Evolutionary conservation across 2,329 filamentous ascomycete species (phyloP).

Genomic region (Cordyceps tenuipes): DNA sequence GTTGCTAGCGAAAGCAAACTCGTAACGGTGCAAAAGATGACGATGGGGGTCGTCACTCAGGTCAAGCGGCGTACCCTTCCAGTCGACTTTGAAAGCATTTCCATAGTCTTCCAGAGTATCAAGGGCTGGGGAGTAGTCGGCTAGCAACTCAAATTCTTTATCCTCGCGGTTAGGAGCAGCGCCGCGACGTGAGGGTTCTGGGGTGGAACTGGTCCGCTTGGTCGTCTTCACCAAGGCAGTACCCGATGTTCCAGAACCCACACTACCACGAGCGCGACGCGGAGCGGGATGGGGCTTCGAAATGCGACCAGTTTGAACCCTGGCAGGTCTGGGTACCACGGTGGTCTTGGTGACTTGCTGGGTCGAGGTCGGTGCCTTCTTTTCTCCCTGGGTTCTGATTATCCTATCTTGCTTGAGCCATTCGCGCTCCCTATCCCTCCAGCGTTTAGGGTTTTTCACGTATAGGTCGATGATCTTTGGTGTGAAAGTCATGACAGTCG

Average conservation of each 20-base stretch:
- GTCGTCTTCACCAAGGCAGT: constrained; percentile 22
- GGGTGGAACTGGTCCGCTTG: constrained; percentile 35
- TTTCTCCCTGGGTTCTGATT: constrained; percentile 19
- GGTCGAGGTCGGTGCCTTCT: constrained; percentile 15
- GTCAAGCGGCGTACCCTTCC: constrained; percentile 75
- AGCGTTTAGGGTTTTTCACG: constrained; percentile 34
- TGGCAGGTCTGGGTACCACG: constrained; percentile 20
- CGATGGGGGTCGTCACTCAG: constrained; percentile 64
- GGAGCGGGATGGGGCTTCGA: constrained; percentile 27
- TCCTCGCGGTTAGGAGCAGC: constrained; percentile 67
- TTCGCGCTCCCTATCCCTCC: constrained; percentile 43
- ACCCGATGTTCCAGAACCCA: constrained; percentile 18
- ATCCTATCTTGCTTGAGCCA: constrained; percentile 40
- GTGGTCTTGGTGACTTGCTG: constrained; percentile 29
- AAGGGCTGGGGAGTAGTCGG: constrained; percentile 64
- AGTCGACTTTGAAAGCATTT: constrained; percentile 74
- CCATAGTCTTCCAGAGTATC: constrained; percentile 49
- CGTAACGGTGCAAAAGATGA: constrained; percentile 66
- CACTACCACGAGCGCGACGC: constrained; percentile 28
- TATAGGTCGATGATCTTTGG: constrained; percentile 43
- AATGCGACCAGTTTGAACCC: constrained; percentile 25
- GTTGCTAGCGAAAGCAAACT: constrained; percentile 66
- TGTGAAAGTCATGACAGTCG: constrained; percentile 46
- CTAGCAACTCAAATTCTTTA: constrained; percentile 65
- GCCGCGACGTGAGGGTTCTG: constrained; percentile 42